Evolutionary conservation across 2,329 filamentous ascomycete genomes (phyloP), one percentile per base, ranked within the genome.

Genomic region (Fusarium sp.): DNA sequence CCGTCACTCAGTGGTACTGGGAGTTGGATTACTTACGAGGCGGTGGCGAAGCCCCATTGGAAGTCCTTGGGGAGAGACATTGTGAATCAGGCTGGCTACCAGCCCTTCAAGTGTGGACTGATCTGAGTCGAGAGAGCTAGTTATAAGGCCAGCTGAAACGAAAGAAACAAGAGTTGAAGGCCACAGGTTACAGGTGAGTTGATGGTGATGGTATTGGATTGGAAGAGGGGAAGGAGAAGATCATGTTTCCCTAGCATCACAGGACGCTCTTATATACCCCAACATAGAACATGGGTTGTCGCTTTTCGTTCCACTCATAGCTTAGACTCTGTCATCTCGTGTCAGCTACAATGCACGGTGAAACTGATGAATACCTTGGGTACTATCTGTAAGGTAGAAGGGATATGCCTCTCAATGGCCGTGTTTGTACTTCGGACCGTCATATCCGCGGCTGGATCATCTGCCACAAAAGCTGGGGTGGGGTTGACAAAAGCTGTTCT

Each of bases 11-110:
- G 77, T 71, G 54, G 48, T 48, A 31, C 26, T 61, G 41, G 50
- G 11, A 39, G 38, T 30, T 16, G 41, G 45, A 36, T 31, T n/a
- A 85, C 87, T 80, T 83, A 92, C 91, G 90, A 87, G 70, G 93
- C 93, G 42, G 93, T 95, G 77, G 93, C 93, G 82, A 94, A 95
- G 60, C 93, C 93, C 92, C 92, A 95, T 68, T 90, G 83, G 81
- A 95, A 94, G 81, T 93, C 91, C 62, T 87, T 86, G 42, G 91
- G 91, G 62, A 94, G 86, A 76, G 71, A 82, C 76, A 72, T 68
- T 61, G n/a, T 56, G 45, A 38, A 30, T 38, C 47, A 48, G 36
- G 30, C 15, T 73, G 36, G 26, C 28, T 56, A 47, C 65, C n/a
- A 30, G 44, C 57, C 69, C 51, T 24, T 57, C 35, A 50, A 53